Base-by-base conservation (phyloP, 1,284 basidiomycete genomes). In the Inonotus obliquus region DNA sequence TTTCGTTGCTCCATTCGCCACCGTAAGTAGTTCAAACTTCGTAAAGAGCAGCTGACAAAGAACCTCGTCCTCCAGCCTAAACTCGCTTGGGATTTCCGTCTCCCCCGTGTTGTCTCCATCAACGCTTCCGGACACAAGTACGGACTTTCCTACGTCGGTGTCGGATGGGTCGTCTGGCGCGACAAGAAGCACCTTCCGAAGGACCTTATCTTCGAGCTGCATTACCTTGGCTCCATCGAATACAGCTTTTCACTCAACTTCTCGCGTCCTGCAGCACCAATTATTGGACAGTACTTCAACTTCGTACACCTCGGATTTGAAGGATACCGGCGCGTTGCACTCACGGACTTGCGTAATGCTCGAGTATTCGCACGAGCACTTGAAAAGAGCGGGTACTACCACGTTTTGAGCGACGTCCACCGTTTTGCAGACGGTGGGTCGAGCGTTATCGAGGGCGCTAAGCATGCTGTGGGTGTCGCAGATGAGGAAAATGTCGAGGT, bases 281-380 rank as follows among this genome's bases (percentile, higher is more conserved):
- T 98, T 70, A 87, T 98, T 55, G 91, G 86, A 0, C 94, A 96
- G 73, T 94, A 96, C 77, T 98, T 93, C 81, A 96, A 93, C 74
- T 84, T 94, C 72, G 71, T 95, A 48, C 89, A 93, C 70, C 84
- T 94, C 27, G 94, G 93, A 25, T 91, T 87, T 66, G 82, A 89
- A 68, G 94, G 94, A 0, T 96, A 91, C 76, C 82, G 86, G 37
- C 76, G 79, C 3, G 81, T 95, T 64, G 91, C 90, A 59, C 69
- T 93, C 65, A 78, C 81, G 69, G 89, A 96, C 70, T 73, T 98
- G 66, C 82, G 86, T 74, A 97, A 97, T 69, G 91, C 93, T 1
- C 83, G 96, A 29, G 76, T 94, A 14, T 77, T 98, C 45, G 92
- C 92, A 55, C 85, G 94, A 23, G 94, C 94, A 1, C 79, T 98